Percentiles rank a stretch among this genome's conserved stretches.
Conservation (phyloP, 805 yeast genomes). For the Wickerhamiella cacticola region DNA sequence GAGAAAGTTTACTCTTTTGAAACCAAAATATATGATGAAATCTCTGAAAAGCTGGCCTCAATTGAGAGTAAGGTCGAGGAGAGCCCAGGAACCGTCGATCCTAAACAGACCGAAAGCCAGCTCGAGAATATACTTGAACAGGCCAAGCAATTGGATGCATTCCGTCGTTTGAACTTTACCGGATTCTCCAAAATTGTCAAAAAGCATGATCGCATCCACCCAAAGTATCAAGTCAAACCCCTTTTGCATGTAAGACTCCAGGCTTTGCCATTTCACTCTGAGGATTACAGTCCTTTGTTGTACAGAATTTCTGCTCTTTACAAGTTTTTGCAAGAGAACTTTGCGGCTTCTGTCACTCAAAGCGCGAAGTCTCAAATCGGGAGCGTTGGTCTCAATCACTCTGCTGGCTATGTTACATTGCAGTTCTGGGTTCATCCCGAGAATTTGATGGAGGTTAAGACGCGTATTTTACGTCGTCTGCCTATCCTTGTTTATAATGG, state of each 20-base stretch:
- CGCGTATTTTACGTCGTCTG: conserved; percentile 83
- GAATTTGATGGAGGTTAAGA: conserved; percentile 90
- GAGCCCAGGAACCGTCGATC: conserved; percentile 33
- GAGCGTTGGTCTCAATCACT: conserved; percentile 26
- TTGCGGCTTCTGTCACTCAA: conserved; percentile 28
- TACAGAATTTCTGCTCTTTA: conserved; percentile 67
- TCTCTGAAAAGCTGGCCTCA: conserved; percentile 50
- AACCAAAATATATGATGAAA: conserved; percentile 50
- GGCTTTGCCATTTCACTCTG: conserved; percentile 82
- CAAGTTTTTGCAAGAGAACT: conserved; percentile 68
- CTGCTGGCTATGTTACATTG: conserved; percentile 40
- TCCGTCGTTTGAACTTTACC: conserved; percentile 84
- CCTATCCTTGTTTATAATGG: conserved; percentile 75
- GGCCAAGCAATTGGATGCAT: conserved; percentile 79
- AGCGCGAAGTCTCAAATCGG: conserved; percentile 28
- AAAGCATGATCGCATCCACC: conserved; percentile 87
- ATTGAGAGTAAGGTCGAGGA: conserved; percentile 50
- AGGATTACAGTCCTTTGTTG: conserved; percentile 84
- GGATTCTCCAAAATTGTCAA: conserved; percentile 91
- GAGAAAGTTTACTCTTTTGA: conserved; percentile 91
- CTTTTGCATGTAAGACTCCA: conserved; percentile 76
- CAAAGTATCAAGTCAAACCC: conserved; percentile 80
- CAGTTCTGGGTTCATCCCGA: conserved; percentile 98
- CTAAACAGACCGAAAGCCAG: conserved; percentile 47
- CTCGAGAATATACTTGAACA: conserved; percentile 62